phyloP scores from a whole-genome alignment of 2,329 filamentous ascomycete genomes.

The Fusarium heterosporum region DNA sequence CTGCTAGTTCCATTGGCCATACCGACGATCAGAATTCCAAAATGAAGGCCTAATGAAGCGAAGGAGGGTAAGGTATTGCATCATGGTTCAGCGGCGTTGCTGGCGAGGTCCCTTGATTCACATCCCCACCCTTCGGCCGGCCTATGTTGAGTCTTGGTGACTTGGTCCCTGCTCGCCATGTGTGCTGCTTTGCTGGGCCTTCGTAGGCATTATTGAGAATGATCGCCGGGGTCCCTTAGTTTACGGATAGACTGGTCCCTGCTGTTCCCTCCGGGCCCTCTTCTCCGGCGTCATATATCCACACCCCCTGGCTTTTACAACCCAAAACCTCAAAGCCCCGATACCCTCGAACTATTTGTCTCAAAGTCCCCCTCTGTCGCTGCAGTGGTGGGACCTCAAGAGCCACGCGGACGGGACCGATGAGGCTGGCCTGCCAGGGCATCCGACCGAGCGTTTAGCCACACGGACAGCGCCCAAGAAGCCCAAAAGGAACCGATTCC shows the following conservation, averaged over 20 bases:
- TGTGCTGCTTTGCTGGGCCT: slow-evolving; percentile 12
- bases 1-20: slow-evolving; percentile 8
- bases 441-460: slow-evolving; percentile 24
- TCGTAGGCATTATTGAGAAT: slow-evolving; percentile 8
- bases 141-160: slow-evolving; percentile 3
- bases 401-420: slow-evolving; percentile 43
- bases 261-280: slow-evolving; percentile 26
- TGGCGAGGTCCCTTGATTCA: slow-evolving; percentile 28
- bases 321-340: slow-evolving; percentile 3
- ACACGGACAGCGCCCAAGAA: slow-evolving; percentile 12
- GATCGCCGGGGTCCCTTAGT: slow-evolving; percentile 29
- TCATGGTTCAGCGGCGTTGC: slow-evolving; percentile 28
- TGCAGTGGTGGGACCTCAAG: slow-evolving; percentile 31
- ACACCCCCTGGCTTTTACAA: slow-evolving; percentile 7
- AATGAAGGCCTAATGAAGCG: slow-evolving; percentile 21
- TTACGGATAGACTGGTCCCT: slow-evolving; percentile 6
- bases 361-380: slow-evolving; percentile 25
- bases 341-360: slow-evolving; percentile 27
- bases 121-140: slow-evolving; percentile 7
- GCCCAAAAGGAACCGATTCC: slow-evolving; percentile 42
- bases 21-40: slow-evolving; percentile 1
- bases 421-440: slow-evolving; percentile 40
- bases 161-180: slow-evolving; percentile 31
- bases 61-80: slow-evolving; percentile 20
- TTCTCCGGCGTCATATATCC: slow-evolving; percentile 26